Evolutionary conservation across 2,329 filamentous ascomycete species (phyloP).

Genomic region (Penicillium corylophilum): DNA sequence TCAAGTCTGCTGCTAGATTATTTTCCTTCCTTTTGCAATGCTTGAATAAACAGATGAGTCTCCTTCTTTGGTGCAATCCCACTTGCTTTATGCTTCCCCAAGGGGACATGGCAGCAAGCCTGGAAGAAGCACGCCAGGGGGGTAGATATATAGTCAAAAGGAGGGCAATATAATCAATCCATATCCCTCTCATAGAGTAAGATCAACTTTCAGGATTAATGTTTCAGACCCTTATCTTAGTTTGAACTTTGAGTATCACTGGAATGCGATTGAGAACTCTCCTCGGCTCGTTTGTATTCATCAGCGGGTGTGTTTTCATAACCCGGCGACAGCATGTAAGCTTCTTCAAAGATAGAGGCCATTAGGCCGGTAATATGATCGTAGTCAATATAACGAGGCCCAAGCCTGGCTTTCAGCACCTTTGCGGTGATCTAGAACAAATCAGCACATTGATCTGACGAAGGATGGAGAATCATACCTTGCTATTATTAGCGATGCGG

Average conservation of each 20-base stretch:
- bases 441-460: not conserved
- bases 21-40: too few species aligned
- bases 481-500: conserved; percentile 1
- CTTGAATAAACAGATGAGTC: too few species aligned
- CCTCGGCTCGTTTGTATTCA: not conserved
- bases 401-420: not conserved
- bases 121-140: too few species aligned
- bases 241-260: not conserved
- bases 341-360: conserved; percentile 4
- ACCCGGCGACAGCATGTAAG: not conserved
- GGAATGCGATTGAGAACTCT: not conserved
- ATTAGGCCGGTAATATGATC: conserved; percentile 4
- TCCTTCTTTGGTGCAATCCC: too few species aligned
- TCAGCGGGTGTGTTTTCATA: not conserved
- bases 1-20: too few species aligned
- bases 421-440: conserved; percentile 2
- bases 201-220: too few species aligned
- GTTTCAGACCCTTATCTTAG: not conserved
- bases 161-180: not conserved
- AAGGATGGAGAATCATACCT: not conserved
- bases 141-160: too few species aligned
- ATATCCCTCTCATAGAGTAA: not conserved
- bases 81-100: too few species aligned
- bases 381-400: not conserved
- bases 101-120: too few species aligned